Base-by-base conservation (phyloP, 1,284 basidiomycete species). In the Leccinum insolens region DNA sequence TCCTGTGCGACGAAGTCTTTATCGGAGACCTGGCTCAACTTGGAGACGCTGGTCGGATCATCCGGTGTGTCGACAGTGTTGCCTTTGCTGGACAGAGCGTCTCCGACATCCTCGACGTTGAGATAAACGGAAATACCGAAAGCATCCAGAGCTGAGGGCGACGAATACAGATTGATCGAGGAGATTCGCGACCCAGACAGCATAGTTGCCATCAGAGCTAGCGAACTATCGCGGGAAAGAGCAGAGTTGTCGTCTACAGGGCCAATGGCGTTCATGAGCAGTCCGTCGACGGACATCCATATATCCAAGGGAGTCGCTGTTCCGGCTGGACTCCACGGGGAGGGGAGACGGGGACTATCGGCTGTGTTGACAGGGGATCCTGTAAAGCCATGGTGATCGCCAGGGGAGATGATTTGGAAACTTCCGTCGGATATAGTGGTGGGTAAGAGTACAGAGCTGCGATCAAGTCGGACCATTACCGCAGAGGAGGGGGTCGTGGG, bases 241-340 rank as follows among this genome's bases (percentile, higher is more conserved):
- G 44, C 2, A 41, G 14, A 28, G 2, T 14, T 20, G 1, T 63
- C 41, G 2, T 62, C 41, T 3, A 73, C 22, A 9, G 67, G 75
- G 34, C 75, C 76, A 2, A 60, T 28, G 0, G 74, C 72, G 7
- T 67, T 69, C 41, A 37, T 20, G 62, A 79, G 66, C 3, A 67
- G 6, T 2, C 75, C 75, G 9, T 76, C 62, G 7, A 66, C 61
- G 61, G 77, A 69, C 62, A 79, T 62, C 77, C 77, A 76, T 2
- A 79, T 67, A 17, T 74, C 49, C n/a, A 57, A n/a, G 7, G 68
- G 34, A 5, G 69, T 15, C 1, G 4, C 7, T 25, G 31, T 14
- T 14, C 14, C 74, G 34, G 62, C 11, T 9, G 75, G 78, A n/a
- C 75, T 77, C 75, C 75, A 79, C 3, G 78, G 75, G 4, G 78